phyloP scores from a whole-genome alignment of 306 rosid species.

The Pachyrhizus erosus region DNA sequence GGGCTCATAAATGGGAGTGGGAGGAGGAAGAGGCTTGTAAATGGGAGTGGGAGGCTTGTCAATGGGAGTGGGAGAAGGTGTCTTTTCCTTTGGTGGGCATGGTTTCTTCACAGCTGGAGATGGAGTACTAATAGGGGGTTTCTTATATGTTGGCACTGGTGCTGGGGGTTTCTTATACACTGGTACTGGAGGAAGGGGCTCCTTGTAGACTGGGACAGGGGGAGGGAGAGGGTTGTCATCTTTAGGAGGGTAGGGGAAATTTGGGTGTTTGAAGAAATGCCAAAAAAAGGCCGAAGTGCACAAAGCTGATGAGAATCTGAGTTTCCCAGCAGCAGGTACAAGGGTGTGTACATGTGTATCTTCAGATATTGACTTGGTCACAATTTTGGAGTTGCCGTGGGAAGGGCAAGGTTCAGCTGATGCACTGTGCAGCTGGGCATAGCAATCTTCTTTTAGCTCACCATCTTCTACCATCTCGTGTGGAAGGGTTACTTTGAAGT shows the following conservation, averaged over 20 bases:
- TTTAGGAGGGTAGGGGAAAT: conserved; percentile 52
- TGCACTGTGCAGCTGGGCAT: conserved; percentile 78
- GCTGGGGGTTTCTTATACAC: conserved; percentile 13
- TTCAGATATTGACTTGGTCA: conserved; percentile 44
- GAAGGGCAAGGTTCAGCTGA: conserved; percentile 62
- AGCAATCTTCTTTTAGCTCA: conserved; percentile 67
- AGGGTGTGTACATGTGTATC: conserved; percentile 52
- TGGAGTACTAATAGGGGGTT: conserved; percentile 17
- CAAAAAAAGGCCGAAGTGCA: conserved; percentile 67
- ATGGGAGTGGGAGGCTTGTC: conserved; percentile 25
- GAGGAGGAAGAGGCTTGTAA: conserved; percentile 35
- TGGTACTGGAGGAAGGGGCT: conserved; percentile 29
- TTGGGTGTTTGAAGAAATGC: conserved; percentile 48
- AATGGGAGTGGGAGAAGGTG: conserved; percentile 32
- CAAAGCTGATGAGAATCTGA: conserved; percentile 63
- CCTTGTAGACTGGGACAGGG: not conserved
- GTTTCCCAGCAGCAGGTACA: conserved; percentile 47
- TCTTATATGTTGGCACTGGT: not conserved
- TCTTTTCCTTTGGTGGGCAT: conserved; percentile 31
- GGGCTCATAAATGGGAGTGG: not conserved
- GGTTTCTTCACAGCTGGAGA: conserved; percentile 34
- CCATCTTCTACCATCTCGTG: conserved; percentile 58
- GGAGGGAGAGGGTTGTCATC: not conserved
- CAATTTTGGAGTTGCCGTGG: conserved; percentile 59
- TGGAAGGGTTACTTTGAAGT: conserved; percentile 65